Percentiles rank a stretch among this genome's conserved stretches.
phyloP scores from a whole-genome alignment of 768 basidiomycete species.

The Leccinum subgranulosum region DNA sequence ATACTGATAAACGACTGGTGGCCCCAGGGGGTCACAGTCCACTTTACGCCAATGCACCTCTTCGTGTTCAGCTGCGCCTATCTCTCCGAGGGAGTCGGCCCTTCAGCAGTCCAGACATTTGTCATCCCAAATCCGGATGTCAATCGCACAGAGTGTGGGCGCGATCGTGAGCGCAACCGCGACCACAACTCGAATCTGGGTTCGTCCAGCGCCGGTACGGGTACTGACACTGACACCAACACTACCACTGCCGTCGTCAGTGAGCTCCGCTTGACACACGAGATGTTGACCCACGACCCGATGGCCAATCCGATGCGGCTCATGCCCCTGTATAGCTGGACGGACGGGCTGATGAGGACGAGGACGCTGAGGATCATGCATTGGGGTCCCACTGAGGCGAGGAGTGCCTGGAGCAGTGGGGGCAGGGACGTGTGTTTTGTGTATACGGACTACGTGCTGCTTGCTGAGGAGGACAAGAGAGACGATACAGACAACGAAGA shows the following conservation, averaged over 20 bases:
- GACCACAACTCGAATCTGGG: not conserved
- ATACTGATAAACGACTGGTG: constrained; percentile 13
- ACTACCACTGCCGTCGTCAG: not conserved
- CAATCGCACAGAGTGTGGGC: no score
- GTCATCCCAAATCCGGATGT: constrained; percentile 3
- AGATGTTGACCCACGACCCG: constrained; percentile 3
- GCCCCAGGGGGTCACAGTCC: constrained; percentile 9
- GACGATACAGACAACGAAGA: not conserved
- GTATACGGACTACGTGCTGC: constrained; percentile 15
- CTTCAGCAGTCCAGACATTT: constrained; percentile 17
- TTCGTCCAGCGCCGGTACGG: not conserved
- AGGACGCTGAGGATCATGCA: constrained; percentile 24
- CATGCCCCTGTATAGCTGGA: constrained; percentile 8
- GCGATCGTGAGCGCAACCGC: no score
- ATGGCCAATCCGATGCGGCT: not conserved
- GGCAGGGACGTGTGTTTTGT: not conserved
- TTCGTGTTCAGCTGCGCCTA: constrained; percentile 10
- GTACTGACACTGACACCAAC: not conserved
- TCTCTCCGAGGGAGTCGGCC: constrained; percentile 6
- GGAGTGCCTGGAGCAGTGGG: no score
- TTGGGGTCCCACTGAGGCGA: not conserved
- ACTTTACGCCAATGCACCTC: constrained; percentile 11
- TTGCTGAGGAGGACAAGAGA: not conserved
- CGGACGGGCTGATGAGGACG: constrained; percentile 5
- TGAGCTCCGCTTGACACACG: constrained; percentile 21